Conservation (phyloP, 108 stramenopile genomes). For the Mediolabrus comicus region DNA sequence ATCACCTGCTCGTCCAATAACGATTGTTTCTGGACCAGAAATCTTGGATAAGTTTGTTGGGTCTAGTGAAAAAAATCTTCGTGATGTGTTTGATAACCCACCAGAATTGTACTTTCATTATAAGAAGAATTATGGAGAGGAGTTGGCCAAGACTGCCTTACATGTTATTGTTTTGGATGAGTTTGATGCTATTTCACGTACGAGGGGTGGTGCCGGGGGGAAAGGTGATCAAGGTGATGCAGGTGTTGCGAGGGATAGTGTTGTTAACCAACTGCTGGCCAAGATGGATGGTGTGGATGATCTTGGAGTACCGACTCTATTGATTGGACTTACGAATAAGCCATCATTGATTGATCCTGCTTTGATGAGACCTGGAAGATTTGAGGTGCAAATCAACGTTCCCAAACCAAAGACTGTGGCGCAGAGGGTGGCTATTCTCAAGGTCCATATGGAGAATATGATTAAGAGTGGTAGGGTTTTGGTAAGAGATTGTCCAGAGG, state of each 20-base stretch:
- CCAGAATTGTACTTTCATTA: slow-evolving; percentile 72
- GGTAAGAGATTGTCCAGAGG: slow-evolving; percentile 67
- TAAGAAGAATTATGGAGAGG: slow-evolving; percentile 62
- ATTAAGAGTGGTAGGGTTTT: slow-evolving; percentile 69
- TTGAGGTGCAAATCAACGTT: slow-evolving; percentile 87
- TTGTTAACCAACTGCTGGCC: slow-evolving; percentile 81
- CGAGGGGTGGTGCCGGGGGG: slow-evolving; percentile 69
- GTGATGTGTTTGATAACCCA: slow-evolving; percentile 82
- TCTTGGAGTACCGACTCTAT: slow-evolving; percentile 81
- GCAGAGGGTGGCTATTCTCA: slow-evolving; percentile 74
- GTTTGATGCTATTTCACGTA: slow-evolving; percentile 92
- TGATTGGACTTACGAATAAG: slow-evolving; percentile 94
- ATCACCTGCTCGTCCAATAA: slow-evolving; percentile 77
- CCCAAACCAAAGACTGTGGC: slow-evolving; percentile 73
- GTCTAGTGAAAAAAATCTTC: slow-evolving; percentile 76
- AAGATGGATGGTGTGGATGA: slow-evolving; percentile 95
- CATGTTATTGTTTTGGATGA: slow-evolving; percentile 92
- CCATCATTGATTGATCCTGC: slow-evolving; percentile 86
- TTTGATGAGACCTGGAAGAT: slow-evolving; percentile 78
- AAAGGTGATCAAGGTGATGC: slow-evolving; percentile 88
- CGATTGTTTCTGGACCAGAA: slow-evolving; percentile 85
- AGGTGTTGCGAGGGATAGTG: slow-evolving; percentile 82
- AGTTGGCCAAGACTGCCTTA: slow-evolving; percentile 49
- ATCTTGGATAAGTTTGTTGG: slow-evolving; percentile 91
- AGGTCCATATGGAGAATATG: slow-evolving; percentile 78